These are phyloP conservation scores for Plantago lanceolata DNA, from an alignment of 305 asterid species.

Conservation along the genomic window DNA sequence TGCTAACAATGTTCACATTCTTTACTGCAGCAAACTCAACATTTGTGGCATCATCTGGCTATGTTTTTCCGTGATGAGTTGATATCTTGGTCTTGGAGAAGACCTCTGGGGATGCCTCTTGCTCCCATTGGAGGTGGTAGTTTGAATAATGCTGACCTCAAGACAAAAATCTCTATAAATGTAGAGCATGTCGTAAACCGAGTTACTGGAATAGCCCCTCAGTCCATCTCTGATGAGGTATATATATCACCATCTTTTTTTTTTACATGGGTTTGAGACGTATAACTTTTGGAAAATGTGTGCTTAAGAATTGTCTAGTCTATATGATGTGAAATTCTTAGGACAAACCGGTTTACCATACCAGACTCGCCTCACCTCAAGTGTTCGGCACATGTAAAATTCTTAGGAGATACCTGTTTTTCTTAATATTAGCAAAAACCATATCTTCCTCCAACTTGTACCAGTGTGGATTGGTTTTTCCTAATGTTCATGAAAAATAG, in stretches of 20 bases:
- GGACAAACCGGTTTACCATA: too few species aligned
- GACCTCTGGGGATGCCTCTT: conserved; percentile 83
- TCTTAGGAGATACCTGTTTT: too few species aligned
- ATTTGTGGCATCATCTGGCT: conserved; percentile 93
- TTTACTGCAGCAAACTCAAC: conserved; percentile 83
- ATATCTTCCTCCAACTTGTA: too few species aligned
- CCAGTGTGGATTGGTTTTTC: too few species aligned
- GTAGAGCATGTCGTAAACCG: conserved; percentile 80
- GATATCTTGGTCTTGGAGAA: conserved; percentile 98
- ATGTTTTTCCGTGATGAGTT: conserved; percentile 98
- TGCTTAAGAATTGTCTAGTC: too few species aligned
- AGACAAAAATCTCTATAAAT: conserved; percentile 70
- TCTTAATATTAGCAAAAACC: too few species aligned
- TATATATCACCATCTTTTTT: background rate
- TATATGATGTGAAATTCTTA: too few species aligned
- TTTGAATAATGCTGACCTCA: conserved; percentile 74
- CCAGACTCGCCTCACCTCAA: too few species aligned
- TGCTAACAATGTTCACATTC: conserved; percentile 14
- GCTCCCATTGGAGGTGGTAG: conserved; percentile 69
- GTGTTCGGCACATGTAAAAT: too few species aligned
- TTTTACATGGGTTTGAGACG: too few species aligned
- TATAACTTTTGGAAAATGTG: too few species aligned
- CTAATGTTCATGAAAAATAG: too few species aligned
- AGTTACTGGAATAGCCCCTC: conserved; percentile 83
- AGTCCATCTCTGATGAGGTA: conserved; percentile 90